Conservation (phyloP, 345 rosid genomes). For the Gossypium arboreum region DNA sequence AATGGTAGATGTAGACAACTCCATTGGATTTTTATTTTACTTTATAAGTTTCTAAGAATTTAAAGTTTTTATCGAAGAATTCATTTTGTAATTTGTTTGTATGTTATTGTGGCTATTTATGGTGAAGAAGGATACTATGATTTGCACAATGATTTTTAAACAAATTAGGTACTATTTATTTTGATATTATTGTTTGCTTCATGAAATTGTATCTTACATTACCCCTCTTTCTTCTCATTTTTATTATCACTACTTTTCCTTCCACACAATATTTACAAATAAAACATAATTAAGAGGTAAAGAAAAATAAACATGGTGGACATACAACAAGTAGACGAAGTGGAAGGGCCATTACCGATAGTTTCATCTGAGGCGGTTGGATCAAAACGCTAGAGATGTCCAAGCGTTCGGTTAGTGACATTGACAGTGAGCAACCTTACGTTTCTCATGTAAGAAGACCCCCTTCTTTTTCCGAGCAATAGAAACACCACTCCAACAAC, state of each 20-base stretch:
- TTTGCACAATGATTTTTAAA: not conserved
- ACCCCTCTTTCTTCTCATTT: not conserved
- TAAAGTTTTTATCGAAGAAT: not conserved
- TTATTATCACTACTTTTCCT: not conserved
- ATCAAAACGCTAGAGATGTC: conserved; percentile 72
- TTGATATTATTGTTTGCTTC: not conserved
- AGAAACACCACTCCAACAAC: conserved; percentile 18
- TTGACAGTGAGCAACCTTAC: conserved; percentile 69
- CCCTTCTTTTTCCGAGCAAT: conserved; percentile 26
- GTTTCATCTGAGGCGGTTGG: conserved; percentile 53
- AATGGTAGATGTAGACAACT: no score
- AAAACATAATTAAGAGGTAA: not conserved
- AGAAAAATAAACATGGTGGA: conserved; percentile 44
- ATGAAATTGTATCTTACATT: not conserved
- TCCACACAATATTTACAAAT: not conserved
- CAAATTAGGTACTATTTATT: not conserved
- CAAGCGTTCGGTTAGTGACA: conserved; percentile 86
- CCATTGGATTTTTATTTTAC: no score
- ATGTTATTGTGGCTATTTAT: no score
- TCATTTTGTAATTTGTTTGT: no score
- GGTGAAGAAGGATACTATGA: not conserved
- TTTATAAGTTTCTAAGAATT: no score
- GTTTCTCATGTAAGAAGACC: conserved; percentile 50
- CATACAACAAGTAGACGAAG: conserved; percentile 45
- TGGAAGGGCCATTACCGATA: conserved; percentile 23